Conservation (phyloP, 495 filamentous ascomycete species). For the Diplogelasinospora grovesii region DNA sequence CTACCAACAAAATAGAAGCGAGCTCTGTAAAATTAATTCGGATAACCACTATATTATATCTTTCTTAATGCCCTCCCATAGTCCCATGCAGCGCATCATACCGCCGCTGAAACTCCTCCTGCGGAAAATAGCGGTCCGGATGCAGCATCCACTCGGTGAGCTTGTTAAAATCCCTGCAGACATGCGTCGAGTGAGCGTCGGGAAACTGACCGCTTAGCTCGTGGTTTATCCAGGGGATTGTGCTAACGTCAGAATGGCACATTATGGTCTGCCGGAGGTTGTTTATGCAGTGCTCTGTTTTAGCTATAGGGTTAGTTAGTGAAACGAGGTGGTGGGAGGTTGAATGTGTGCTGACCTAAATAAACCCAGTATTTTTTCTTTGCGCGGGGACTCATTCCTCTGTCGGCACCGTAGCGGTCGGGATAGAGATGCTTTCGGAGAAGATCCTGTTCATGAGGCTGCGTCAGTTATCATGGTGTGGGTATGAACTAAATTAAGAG, state of each 20-base stretch:
- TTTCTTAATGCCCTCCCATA: no score
- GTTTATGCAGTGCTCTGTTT: slow-evolving; percentile 25
- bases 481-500: not conserved
- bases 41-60: no score
- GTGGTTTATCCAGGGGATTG: slow-evolving; percentile 5
- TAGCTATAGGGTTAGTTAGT: not conserved
- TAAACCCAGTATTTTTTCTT: slow-evolving; percentile 6
- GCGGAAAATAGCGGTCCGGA: slow-evolving; percentile 1
- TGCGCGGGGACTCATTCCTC: not conserved
- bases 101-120: slow-evolving; percentile 6
- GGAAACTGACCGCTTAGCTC: slow-evolving; percentile 4
- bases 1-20: no score
- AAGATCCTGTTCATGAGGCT: no score
- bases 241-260: slow-evolving; percentile 25
- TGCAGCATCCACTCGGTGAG: slow-evolving; percentile 4
- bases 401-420: slow-evolving; percentile 2
- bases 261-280: slow-evolving; percentile 29
- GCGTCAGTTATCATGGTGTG: not conserved
- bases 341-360: not conserved
- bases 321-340: not conserved
- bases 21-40: no score
- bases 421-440: slow-evolving; percentile 7
- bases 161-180: slow-evolving; percentile 9
- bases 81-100: not conserved
- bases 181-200: slow-evolving; percentile 6